phyloP scores from a whole-genome alignment of 257 asterid genomes.

The Salvia splendens region DNA sequence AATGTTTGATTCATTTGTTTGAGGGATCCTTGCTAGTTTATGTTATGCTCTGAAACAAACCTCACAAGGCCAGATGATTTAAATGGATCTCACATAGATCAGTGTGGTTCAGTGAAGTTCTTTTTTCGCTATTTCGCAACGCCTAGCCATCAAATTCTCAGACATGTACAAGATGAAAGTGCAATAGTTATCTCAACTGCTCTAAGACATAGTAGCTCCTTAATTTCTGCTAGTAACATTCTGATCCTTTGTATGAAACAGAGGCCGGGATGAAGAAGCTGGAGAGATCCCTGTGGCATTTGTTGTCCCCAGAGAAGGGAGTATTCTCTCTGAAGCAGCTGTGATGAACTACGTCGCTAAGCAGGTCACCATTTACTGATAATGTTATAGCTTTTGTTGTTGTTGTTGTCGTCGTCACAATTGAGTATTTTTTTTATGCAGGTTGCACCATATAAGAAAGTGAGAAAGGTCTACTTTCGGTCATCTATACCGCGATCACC shows the following conservation, averaged over 20 bases:
- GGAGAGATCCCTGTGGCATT: conserved; percentile 93
- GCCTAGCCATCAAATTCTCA: neutral
- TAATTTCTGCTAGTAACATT: neutral
- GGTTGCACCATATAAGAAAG: conserved; percentile 86
- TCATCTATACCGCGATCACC: conserved; percentile 42
- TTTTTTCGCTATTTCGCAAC: neutral
- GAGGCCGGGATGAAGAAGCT: conserved; percentile 67
- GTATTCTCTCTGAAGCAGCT: conserved; percentile 48
- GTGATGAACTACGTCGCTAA: conserved; percentile 62
- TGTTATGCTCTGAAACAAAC: neutral
- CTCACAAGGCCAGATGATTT: neutral
- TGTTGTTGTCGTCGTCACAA: neutral
- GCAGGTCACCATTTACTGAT: conserved; percentile 42
- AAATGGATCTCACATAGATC: neutral
- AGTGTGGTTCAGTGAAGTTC: neutral
- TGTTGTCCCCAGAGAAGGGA: conserved; percentile 58
- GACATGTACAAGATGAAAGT: neutral
- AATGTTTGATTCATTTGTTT: neutral
- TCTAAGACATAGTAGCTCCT: neutral
- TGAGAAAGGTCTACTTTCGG: conserved; percentile 61
- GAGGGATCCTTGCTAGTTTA: neutral
- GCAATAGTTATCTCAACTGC: neutral
- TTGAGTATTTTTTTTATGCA: conserved; percentile 27
- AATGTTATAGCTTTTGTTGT: neutral
- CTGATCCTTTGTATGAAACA: conserved; percentile 24